A percentile compares a stretch with the other conserved stretches of the same genome.
These are phyloP conservation scores for Acacia pycnantha DNA, from an alignment of 331 rosid species.

Conservation along the genomic window DNA sequence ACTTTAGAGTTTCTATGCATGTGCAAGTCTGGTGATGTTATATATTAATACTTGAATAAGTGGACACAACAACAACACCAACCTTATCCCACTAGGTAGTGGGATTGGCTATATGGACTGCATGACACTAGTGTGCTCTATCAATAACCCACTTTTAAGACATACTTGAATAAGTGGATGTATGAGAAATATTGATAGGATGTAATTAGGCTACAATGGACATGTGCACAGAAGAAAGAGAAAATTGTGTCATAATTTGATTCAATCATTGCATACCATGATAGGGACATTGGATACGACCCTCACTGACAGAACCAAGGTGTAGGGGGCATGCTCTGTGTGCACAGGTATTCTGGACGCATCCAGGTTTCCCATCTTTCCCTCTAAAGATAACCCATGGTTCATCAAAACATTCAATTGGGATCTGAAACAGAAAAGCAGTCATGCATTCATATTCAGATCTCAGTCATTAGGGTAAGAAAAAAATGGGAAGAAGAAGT, in stretches of 20 bases:
- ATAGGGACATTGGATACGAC: slow-evolving; percentile 92
- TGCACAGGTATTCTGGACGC: slow-evolving; percentile 96
- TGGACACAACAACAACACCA: not conserved
- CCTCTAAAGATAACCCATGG: slow-evolving; percentile 97
- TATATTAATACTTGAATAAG: not conserved
- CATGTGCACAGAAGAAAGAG: not conserved
- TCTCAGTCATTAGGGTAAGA: slow-evolving; percentile 1
- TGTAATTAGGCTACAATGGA: not conserved
- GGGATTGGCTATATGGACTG: not conserved
- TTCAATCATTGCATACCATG: slow-evolving; percentile 63
- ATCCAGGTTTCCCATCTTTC: slow-evolving; percentile 90
- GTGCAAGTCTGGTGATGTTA: not conserved
- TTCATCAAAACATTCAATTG: slow-evolving; percentile 89
- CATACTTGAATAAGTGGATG: not conserved
- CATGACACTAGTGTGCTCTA: not conserved
- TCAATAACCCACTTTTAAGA: not conserved
- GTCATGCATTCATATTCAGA: not conserved
- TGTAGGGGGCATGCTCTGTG: slow-evolving; percentile 97
- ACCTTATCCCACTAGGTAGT: not conserved
- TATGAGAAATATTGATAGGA: not conserved
- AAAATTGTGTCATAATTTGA: not conserved
- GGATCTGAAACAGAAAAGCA: slow-evolving; percentile 64
- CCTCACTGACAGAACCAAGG: slow-evolving; percentile 90
- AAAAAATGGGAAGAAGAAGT: not conserved
- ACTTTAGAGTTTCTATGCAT: slow-evolving; percentile 16